Evolutionary conservation across 345 rosid species (phyloP).

Genomic region (Dipteronia sinensis): DNA sequence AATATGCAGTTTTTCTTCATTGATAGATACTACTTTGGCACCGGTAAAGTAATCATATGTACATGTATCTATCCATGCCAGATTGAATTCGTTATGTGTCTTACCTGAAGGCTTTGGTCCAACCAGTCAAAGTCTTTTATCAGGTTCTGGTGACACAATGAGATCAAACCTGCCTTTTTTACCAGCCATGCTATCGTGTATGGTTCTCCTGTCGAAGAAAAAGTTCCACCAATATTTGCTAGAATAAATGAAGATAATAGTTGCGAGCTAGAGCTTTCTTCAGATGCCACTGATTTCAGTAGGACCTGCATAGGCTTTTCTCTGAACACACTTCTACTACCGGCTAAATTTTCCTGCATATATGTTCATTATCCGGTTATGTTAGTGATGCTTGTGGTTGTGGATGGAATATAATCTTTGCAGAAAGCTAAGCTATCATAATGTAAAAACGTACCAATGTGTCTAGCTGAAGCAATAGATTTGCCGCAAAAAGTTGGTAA

Average conservation of each 20-base stretch:
- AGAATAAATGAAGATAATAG: constrained; percentile 60
- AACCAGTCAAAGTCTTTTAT: constrained; percentile 76
- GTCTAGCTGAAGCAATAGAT: constrained; percentile 73
- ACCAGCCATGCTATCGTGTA: constrained; percentile 85
- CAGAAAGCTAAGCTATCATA: background rate
- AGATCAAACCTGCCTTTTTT: constrained; percentile 78
- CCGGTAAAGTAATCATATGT: background rate
- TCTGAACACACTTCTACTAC: constrained; percentile 43
- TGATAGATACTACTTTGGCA: background rate
- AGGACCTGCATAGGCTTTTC: constrained; percentile 63
- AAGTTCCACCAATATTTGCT: constrained; percentile 89
- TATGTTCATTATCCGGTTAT: constrained; percentile 4
- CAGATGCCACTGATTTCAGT: constrained; percentile 47
- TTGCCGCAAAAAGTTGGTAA: constrained; percentile 68
- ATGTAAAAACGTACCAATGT: constrained; percentile 44
- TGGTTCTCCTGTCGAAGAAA: constrained; percentile 84
- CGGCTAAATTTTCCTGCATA: constrained; percentile 61
- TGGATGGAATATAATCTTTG: background rate
- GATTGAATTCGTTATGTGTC: background rate
- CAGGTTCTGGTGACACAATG: constrained; percentile 64
- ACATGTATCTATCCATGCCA: background rate
- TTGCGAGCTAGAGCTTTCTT: constrained; percentile 49
- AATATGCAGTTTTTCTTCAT: background rate
- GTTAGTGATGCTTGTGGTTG: background rate
- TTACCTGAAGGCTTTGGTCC: constrained; percentile 74